A percentile compares a stretch with the other conserved stretches of the same genome.
These are phyloP conservation scores for Flaveria linearis DNA, from an alignment of 129 eudicot species.

Conservation along the genomic window DNA sequence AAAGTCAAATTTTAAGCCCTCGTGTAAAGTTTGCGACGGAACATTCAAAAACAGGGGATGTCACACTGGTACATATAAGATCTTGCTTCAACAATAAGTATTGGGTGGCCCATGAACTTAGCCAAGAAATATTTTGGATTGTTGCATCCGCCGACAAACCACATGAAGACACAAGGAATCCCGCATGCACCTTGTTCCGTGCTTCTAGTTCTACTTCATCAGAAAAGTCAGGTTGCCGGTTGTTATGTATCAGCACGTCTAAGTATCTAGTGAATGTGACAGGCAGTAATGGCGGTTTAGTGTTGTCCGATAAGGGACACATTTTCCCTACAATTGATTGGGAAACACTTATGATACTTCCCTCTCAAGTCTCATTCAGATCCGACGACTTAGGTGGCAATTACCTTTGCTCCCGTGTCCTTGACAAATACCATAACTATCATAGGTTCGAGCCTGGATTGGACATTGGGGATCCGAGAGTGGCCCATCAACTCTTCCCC, in stretches of 20 bases:
- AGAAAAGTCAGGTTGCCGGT: neutral
- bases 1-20: no score
- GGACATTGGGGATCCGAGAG: neutral
- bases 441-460: neutral
- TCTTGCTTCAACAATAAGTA: no score
- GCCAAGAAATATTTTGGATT: no score
- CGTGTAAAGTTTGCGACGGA: no score
- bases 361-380: neutral
- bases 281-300: neutral
- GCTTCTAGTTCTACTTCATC: no score
- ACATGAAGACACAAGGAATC: no score
- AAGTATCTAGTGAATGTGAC: neutral
- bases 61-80: no score
- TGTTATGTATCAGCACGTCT: neutral
- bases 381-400: neutral
- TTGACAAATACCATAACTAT: neutral
- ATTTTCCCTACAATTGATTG: neutral
- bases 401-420: neutral
- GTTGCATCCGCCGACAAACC: no score
- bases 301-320: neutral
- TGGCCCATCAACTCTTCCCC: constrained; percentile 6
- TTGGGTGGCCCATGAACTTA: no score
- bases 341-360: constrained; percentile 2
- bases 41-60: no score
- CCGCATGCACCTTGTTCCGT: no score